Conservation (phyloP, 164 flowering plant species). For the Euptelea pleiosperma region DNA sequence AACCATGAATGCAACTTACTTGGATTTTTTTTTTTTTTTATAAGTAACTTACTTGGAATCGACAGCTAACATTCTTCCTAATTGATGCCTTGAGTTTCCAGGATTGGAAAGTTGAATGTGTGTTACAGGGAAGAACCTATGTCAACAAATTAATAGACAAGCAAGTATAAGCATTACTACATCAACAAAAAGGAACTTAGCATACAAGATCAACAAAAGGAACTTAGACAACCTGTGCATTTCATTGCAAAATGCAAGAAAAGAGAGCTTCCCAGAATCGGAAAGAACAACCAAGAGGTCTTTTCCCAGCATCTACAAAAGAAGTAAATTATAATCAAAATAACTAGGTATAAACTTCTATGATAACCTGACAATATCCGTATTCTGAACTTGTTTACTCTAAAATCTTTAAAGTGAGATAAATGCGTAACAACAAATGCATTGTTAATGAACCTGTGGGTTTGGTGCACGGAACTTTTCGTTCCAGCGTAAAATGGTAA, state of each 20-base stretch:
- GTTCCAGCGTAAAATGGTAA: conserved; percentile 67
- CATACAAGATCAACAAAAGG: conserved; percentile 7
- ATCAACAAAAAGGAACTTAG: background rate
- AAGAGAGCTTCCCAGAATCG: conserved; percentile 92
- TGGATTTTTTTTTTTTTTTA: no score
- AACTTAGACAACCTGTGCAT: conserved; percentile 77
- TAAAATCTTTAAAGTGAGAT: background rate
- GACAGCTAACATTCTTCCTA: conserved; percentile 84
- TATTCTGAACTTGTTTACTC: background rate
- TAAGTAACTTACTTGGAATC: conserved; percentile 65
- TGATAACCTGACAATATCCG: background rate
- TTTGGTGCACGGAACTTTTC: conserved; percentile 36
- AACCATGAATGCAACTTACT: conserved; percentile 35
- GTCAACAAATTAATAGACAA: conserved; percentile 10
- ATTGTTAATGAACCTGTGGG: conserved; percentile 44
- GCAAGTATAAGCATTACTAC: background rate
- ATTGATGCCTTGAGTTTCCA: conserved; percentile 76
- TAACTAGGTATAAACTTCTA: background rate
- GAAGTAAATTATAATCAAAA: conserved; percentile 1
- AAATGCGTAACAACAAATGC: background rate
- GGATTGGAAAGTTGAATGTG: conserved; percentile 76
- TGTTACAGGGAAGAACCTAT: conserved; percentile 74
- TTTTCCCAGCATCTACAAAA: conserved; percentile 53
- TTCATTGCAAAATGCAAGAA: conserved; percentile 77
- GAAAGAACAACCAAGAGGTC: conserved; percentile 78